A percentile compares a stretch with the other conserved stretches of the same genome.
phyloP scores from a whole-genome alignment of 495 filamentous ascomycete species.

The Aspergillus panamensis region DNA sequence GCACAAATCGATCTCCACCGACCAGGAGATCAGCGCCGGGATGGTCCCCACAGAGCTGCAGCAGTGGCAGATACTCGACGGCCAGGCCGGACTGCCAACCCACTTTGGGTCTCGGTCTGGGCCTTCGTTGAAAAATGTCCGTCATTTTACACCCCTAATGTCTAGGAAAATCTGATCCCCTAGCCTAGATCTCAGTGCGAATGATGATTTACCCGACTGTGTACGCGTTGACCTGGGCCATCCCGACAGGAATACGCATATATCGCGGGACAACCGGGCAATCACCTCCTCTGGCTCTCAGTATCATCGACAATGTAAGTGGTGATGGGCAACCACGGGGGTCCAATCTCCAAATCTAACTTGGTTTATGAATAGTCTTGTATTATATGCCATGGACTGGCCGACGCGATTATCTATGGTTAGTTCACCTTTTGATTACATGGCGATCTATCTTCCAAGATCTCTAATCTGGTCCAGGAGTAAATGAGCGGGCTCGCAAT shows the following conservation, averaged over 20 bases:
- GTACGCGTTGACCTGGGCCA: slow-evolving; percentile 9
- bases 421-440: neutral
- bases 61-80: slow-evolving; percentile 11
- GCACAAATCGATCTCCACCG: slow-evolving; percentile 7
- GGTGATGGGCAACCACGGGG: neutral
- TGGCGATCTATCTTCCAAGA: neutral
- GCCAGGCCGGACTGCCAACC: neutral
- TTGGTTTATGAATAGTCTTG: neutral
- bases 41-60: slow-evolving; percentile 5
- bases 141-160: neutral
- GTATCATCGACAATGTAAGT: slow-evolving; percentile 10
- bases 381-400: slow-evolving; percentile 10
- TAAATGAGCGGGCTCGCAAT: slow-evolving; percentile 3
- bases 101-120: neutral
- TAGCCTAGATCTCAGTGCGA: slow-evolving; percentile 1
- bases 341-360: neutral
- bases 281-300: neutral
- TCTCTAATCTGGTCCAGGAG: neutral
- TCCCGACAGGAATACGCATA: slow-evolving; percentile 1
- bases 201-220: slow-evolving; percentile 14
- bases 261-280: slow-evolving; percentile 1
- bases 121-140: slow-evolving; percentile 2
- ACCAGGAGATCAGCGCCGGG: neutral
- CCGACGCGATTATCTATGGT: slow-evolving; percentile 13
- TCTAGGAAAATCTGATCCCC: neutral